Conservation (phyloP, 257 asterid genomes). For the Lycium ferocissimum region DNA sequence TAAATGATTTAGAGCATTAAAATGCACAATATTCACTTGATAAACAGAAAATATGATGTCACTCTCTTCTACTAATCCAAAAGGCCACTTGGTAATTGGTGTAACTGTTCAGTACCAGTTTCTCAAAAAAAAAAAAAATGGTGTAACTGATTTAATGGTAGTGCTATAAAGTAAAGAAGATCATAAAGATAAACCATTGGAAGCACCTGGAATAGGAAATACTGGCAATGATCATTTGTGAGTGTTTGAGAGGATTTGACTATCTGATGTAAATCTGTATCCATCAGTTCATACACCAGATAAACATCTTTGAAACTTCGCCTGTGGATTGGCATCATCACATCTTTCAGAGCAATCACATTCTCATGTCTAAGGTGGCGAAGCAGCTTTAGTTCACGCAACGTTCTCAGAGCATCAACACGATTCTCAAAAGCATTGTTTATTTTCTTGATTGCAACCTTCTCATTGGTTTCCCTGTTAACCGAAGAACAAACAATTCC, state of each 20-base stretch:
- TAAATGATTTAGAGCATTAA: background rate
- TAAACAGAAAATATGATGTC: background rate
- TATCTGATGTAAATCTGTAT: slow-evolving; percentile 67
- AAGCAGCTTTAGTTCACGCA: slow-evolving; percentile 71
- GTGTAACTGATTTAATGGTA: background rate
- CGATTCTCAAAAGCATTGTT: slow-evolving; percentile 62
- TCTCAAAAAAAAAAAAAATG: too few relatives aligned
- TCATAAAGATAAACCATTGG: too few relatives aligned
- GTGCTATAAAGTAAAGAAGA: background rate
- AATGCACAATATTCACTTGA: background rate
- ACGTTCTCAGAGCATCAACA: slow-evolving; percentile 61
- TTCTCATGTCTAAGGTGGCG: slow-evolving; percentile 64
- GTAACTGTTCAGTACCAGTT: background rate
- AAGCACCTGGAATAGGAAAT: slow-evolving; percentile 67
- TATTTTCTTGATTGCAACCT: slow-evolving; percentile 68
- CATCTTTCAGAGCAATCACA: slow-evolving; percentile 68
- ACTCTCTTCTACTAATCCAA: background rate
- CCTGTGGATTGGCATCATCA: slow-evolving; percentile 60
- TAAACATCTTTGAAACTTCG: slow-evolving; percentile 64
- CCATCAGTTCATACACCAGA: slow-evolving; percentile 73
- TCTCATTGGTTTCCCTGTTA: slow-evolving; percentile 63
- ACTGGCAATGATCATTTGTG: slow-evolving; percentile 65
- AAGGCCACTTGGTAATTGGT: background rate
- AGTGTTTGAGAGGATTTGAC: slow-evolving; percentile 69
- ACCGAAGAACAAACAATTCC: slow-evolving; percentile 69